Base-by-base conservation (phyloP, 768 basidiomycete species). In the Hygrophorus pudorinus region DNA sequence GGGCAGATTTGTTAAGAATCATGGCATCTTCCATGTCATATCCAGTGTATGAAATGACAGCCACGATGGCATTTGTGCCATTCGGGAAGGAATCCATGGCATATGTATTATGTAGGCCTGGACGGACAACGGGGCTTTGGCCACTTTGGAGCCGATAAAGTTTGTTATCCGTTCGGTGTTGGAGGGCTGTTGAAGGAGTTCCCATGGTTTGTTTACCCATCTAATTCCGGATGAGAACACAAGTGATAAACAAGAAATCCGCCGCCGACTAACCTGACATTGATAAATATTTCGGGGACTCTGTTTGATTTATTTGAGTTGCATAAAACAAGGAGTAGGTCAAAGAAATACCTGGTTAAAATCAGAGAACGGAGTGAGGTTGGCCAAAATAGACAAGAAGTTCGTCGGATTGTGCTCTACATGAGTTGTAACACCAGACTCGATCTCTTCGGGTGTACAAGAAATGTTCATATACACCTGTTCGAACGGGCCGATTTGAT, bases 201-300 rank as follows among this genome's bases (percentile, higher is more conserved):
- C 96, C 96, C 96, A 99, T 99, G 2, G 89, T 86, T 78, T 99
- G 96, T 70, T 99, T 99, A 61, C 93, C 92, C 96, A 99, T 99
- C 84, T 98, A 30, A n/a, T 17, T 6, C 6, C n/a, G 4, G 28
- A 33, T 38, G 11, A 38, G 12, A 17, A 16, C n/a, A 10, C n/a
- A 10, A 28, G 6, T 9, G n/a, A 27, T 2, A 13, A 16, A 21
- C 21, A 13, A 16, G 11, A 38, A 9, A 42, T 17, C 5, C 29
- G 41, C 5, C 29, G 41, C 41, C 12, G 6, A 52, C 61, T 27
- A 55, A 86, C 85, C 75, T 90, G 89, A 63, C 92, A 96, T 60
- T 94, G 86, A 56, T 91, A 91, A 45, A 91, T 91, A 55, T 91
- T 91, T 56, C 88, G 78, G 20, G 88, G 88, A 65, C 82, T 85